phyloP scores from a whole-genome alignment of 441 rosid species.

The Daphne laureola region DNA sequence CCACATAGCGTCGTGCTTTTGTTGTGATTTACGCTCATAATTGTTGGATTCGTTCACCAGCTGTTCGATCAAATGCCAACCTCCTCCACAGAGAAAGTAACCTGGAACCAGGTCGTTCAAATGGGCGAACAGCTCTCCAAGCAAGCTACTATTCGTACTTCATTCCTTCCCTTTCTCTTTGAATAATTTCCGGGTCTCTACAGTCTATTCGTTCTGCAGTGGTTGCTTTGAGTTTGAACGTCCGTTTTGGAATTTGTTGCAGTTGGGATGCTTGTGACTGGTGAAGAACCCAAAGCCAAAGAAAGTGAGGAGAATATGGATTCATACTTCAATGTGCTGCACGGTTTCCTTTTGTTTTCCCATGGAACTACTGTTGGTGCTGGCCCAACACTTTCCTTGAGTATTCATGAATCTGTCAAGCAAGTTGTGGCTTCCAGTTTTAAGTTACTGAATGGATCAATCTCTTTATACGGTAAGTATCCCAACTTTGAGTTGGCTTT shows the following conservation, averaged over 20 bases:
- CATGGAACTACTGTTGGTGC: constrained; percentile 77
- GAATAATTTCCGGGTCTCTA: neutral
- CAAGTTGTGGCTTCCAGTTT: constrained; percentile 80
- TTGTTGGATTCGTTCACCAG: constrained; percentile 18
- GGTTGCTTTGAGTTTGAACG: too few species aligned
- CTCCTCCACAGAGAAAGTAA: constrained; percentile 41
- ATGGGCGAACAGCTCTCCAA: constrained; percentile 76
- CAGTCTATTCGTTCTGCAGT: neutral
- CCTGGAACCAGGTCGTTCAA: constrained; percentile 69
- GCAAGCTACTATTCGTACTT: constrained; percentile 78
- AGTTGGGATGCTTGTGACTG: constrained; percentile 95
- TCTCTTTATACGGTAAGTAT: constrained; percentile 51
- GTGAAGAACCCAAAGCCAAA: constrained; percentile 62
- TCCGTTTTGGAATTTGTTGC: constrained; percentile 7
- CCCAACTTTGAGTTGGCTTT: neutral
- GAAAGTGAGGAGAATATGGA: constrained; percentile 62
- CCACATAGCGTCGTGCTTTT: neutral
- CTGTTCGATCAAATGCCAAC: constrained; percentile 45
- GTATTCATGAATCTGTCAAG: constrained; percentile 53
- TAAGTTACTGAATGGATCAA: constrained; percentile 69
- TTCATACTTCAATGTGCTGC: constrained; percentile 61
- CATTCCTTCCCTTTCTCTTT: neutral
- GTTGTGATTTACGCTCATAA: neutral
- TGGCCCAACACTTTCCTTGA: constrained; percentile 71
- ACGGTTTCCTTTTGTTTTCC: constrained; percentile 75